phyloP scores from a whole-genome alignment of 805 yeast genomes.

The Candida caryicola region DNA sequence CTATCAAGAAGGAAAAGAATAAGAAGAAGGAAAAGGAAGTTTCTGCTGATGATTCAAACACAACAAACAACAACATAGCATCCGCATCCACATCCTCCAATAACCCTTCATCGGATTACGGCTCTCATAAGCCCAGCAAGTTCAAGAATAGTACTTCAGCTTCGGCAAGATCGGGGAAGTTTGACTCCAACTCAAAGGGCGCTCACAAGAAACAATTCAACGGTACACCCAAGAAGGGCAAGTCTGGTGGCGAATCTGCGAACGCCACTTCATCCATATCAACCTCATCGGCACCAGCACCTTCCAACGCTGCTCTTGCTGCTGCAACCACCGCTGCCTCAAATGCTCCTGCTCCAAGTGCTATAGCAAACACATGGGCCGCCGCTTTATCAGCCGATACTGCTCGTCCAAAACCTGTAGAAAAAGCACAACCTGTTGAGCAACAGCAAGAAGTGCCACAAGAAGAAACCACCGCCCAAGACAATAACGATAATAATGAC shows the following conservation, averaged over 20 bases:
- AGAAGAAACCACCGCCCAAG: neutral
- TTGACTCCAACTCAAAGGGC: conserved; percentile 4
- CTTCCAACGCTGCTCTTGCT: conserved; percentile 10
- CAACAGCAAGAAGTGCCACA: conserved; percentile 10
- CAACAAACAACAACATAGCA: conserved; percentile 8
- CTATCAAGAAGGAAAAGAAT: conserved; percentile 70
- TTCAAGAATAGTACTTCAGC: conserved; percentile 3
- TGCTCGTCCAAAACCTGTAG: conserved; percentile 28
- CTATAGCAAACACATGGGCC: conserved; percentile 42
- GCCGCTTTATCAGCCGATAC: conserved; percentile 40
- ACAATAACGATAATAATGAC: conserved; percentile 5
- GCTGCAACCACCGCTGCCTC: conserved; percentile 17
- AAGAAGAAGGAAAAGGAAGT: conserved; percentile 18
- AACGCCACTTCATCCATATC: neutral
- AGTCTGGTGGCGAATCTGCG: conserved; percentile 1
- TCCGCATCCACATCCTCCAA: conserved; percentile 6
- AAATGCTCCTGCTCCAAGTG: conserved; percentile 14
- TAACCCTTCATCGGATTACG: neutral
- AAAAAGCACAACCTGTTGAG: conserved; percentile 11
- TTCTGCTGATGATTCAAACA: conserved; percentile 8
- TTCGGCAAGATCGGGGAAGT: conserved; percentile 3
- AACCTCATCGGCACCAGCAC: conserved; percentile 1
- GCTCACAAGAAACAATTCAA: conserved; percentile 6
- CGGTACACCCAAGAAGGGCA: conserved; percentile 4
- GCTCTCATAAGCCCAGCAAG: neutral